Base-by-base conservation (phyloP, 2,329 filamentous ascomycete genomes). In the Diplodia sapinea region DNA sequence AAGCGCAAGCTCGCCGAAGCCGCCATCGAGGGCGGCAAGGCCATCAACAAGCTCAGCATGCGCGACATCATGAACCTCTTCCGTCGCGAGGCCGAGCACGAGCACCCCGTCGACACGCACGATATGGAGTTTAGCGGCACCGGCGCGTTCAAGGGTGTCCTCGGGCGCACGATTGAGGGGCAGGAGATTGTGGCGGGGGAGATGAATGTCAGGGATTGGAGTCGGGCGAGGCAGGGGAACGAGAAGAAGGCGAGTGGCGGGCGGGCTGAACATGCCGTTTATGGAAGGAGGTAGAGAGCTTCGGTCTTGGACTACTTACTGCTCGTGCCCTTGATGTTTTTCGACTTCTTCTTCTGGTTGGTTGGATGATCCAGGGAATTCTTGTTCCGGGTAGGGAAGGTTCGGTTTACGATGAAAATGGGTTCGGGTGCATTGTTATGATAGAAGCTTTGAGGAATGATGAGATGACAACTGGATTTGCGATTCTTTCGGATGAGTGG, bases 21-120 rank as follows among this genome's bases (percentile, higher is more conserved):
- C 70, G 92, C 95, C 13, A 95, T 99, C 68, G 95, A 97, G 79
- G 89, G 89, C 70, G 89, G 88, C 71, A 91, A 88, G 75, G 91
- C 90, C 69, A 87, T 89, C 17, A 88, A 91, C 76, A 97, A 97
- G 82, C 84, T 99, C 61, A 92, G 90, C 57, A 89, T 98, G 87
- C 90, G 93, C 76, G 95, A 99, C 80, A 96, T 99, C 78, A 85
- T 99, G 78, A 89, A 92, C 61, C 85, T 99, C 67, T 99, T 99
- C 82, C 88, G 88, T 70, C 88, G 89, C 36, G 89, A 92, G 74
- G 86, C 85, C 0, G 86, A 88, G 71, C 77, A 79, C 47, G 80
- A 82, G 55, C 57, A 63, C 20, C 49, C 57, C 38, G 57, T 68
- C 40, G 57, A 63, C 20, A 52, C 57, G 12, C 55, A 68, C 7